Percentiles rank a stretch among this genome's conserved stretches.
These are phyloP conservation scores for Colletotrichum sp. DNA, from an alignment of 2,329 filamentous ascomycete species.

Conservation along the genomic window DNA sequence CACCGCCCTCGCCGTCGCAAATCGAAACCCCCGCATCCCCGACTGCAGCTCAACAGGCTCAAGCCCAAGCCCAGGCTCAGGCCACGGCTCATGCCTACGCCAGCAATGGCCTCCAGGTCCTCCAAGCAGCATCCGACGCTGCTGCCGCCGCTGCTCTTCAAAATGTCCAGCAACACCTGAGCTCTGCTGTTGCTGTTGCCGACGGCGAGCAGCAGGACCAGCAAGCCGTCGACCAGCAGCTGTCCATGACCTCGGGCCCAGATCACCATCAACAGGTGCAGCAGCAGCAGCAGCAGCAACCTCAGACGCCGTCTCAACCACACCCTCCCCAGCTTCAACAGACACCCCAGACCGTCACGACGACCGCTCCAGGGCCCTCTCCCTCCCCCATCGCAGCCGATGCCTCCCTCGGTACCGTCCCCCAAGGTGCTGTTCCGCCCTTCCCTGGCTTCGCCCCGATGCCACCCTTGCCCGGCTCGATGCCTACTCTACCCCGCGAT, in stretches of 20 bases:
- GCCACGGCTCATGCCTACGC: conserved; percentile 46
- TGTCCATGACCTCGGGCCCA: not conserved
- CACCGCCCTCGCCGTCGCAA: not conserved
- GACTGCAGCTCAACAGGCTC: not conserved
- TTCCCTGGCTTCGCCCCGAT: conserved; percentile 6
- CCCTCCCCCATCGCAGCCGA: not conserved
- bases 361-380: not conserved
- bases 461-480: not conserved
- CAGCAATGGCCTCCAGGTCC: conserved; percentile 49
- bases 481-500: conserved; percentile 28
- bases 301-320: conserved; percentile 4
- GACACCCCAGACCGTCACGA: not conserved
- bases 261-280: conserved; percentile 1
- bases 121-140: conserved; percentile 49
- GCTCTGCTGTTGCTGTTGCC: conserved; percentile 23
- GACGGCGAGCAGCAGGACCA: conserved; percentile 15
- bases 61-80: conserved; percentile 13
- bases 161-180: conserved; percentile 38
- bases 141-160: conserved; percentile 39
- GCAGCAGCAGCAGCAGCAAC: conserved; percentile 19
- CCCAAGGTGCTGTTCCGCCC: not conserved
- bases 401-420: not conserved
- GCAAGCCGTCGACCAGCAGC: not conserved
- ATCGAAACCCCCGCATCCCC: not conserved
- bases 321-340: conserved; percentile 22